Percentiles rank a stretch among this genome's conserved stretches.
These are phyloP conservation scores for Aspergillus terreus DNA, from an alignment of 2,329 filamentous ascomycete species.

Conservation along the genomic window DNA sequence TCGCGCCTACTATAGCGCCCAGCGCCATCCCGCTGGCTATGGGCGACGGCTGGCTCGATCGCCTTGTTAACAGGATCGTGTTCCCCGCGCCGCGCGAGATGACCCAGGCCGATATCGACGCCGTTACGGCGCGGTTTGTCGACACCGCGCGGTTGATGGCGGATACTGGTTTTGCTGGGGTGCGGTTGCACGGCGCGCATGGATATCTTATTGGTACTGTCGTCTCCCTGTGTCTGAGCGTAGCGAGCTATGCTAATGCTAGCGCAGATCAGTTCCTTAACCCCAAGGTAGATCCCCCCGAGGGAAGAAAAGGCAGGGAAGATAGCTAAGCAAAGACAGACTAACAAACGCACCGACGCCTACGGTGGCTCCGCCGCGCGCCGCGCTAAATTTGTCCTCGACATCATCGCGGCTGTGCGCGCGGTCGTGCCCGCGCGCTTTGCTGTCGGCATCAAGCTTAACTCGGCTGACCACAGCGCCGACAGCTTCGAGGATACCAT, in stretches of 20 bases:
- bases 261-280: constrained; percentile 35
- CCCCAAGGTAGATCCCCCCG: constrained; percentile 28
- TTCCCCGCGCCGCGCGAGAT: constrained; percentile 56
- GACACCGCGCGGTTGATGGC: constrained; percentile 49
- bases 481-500: constrained; percentile 49
- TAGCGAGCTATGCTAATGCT: not conserved
- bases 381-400: constrained; percentile 44
- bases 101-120: constrained; percentile 51
- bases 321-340: too few relatives aligned
- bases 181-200: constrained; percentile 53
- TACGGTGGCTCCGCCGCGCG: constrained; percentile 48
- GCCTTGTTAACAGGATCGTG: constrained; percentile 21
- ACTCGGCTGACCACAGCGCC: constrained; percentile 46
- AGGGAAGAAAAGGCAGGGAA: not conserved
- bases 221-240: constrained; percentile 10
- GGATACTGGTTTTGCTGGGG: constrained; percentile 50
- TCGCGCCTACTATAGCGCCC: constrained; percentile 32
- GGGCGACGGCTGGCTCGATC: constrained; percentile 36
- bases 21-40: constrained; percentile 38
- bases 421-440: constrained; percentile 41
- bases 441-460: constrained; percentile 49
- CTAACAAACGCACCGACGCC: constrained; percentile 46
- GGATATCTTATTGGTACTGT: constrained; percentile 48
- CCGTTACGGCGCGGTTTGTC: constrained; percentile 52
- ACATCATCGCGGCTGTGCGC: constrained; percentile 44